Evolutionary conservation across 176 grass and related monocot genomes (phyloP).

Genomic region (Cocos nucifera): DNA sequence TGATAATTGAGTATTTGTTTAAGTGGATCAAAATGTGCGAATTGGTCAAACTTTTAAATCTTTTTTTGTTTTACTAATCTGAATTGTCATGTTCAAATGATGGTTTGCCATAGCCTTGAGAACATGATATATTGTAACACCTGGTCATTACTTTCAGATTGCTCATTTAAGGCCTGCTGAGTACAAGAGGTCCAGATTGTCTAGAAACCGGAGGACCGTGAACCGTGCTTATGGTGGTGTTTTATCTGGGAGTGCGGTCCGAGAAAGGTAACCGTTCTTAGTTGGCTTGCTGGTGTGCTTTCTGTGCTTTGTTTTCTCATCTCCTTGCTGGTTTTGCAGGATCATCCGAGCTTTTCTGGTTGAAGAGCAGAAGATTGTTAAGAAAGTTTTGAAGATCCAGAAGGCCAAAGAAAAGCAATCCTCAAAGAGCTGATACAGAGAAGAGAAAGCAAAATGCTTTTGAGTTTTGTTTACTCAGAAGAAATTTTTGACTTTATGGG

Average conservation of each 20-base stretch:
- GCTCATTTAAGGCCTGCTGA: slow-evolving; percentile 59
- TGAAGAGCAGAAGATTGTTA: slow-evolving; percentile 99
- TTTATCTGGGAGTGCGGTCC: slow-evolving; percentile 44
- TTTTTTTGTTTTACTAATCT: no score
- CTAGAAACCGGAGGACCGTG: slow-evolving; percentile 54
- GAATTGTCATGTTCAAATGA: no score
- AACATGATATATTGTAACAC: no score
- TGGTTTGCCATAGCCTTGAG: no score
- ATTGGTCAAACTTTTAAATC: no score
- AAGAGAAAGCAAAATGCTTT: slow-evolving; percentile 9
- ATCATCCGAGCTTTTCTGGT: slow-evolving; percentile 88
- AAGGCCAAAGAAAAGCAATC: slow-evolving; percentile 68
- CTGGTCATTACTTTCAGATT: slow-evolving; percentile 22
- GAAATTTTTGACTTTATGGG: slow-evolving; percentile 43
- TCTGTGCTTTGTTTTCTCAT: neutral
- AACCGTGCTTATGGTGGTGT: slow-evolving; percentile 60
- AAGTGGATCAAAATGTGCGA: no score
- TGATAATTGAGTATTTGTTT: no score
- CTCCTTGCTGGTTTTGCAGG: slow-evolving; percentile 20
- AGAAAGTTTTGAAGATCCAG: slow-evolving; percentile 95
- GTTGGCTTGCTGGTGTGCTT: neutral
- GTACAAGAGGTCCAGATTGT: slow-evolving; percentile 54
- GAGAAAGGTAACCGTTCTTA: slow-evolving; percentile 33
- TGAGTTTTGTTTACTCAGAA: slow-evolving; percentile 27
- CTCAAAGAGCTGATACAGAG: slow-evolving; percentile 39